phyloP scores from a whole-genome alignment of 306 rosid species.

The Crotalaria pallida region DNA sequence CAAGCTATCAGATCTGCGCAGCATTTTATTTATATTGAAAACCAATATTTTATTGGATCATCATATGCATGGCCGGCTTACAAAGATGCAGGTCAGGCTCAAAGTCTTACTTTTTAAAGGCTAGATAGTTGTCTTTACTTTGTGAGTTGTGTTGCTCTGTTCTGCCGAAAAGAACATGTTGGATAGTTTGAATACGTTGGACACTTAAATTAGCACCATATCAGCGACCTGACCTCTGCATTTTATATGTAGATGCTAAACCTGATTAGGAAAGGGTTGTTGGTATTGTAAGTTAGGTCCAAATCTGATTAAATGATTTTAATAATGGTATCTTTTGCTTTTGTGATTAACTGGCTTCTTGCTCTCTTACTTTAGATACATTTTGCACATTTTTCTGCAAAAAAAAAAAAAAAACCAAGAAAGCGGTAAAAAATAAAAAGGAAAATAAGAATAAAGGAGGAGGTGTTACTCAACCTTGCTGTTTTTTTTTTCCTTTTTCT shows the following conservation, averaged over 20 bases:
- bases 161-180: neutral
- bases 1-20: slow-evolving; percentile 98
- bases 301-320: neutral
- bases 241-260: neutral
- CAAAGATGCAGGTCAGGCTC: slow-evolving; percentile 69
- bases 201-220: neutral
- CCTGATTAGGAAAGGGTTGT: slow-evolving; percentile 1
- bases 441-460: neutral
- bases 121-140: slow-evolving; percentile 8
- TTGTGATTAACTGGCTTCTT: neutral
- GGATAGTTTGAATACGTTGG: neutral
- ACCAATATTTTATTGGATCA: slow-evolving; percentile 91
- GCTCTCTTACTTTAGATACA: neutral
- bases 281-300: slow-evolving; percentile 12
- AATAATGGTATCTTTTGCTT: neutral
- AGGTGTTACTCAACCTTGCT: neutral
- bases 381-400: slow-evolving; percentile 4
- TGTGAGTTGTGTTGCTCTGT: slow-evolving; percentile 6
- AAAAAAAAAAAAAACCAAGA: neutral
- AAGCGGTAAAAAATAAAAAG: no score
- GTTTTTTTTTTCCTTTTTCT: neutral
- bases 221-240: neutral
- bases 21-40: slow-evolving; percentile 86
- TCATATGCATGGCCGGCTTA: slow-evolving; percentile 89
- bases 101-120: neutral